These are phyloP conservation scores for Chaetomium tenue DNA, from an alignment of 495 filamentous ascomycete species.

Conservation along the genomic window DNA sequence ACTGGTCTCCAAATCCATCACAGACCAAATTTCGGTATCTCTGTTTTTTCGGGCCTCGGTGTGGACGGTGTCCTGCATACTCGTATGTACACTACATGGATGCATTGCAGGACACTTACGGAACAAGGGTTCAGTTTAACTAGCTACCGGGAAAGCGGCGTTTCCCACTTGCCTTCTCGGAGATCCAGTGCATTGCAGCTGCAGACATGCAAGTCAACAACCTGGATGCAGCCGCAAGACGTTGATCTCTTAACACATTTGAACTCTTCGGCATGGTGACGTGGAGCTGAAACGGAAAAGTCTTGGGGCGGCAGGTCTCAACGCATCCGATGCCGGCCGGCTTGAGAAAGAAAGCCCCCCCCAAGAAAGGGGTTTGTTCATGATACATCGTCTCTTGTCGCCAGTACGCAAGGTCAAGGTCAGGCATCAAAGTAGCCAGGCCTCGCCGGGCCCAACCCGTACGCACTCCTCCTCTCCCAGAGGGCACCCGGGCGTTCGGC, in stretches of 20 bases:
- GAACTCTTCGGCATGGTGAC: neutral
- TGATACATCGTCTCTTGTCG: neutral
- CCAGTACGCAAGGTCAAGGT: constrained; percentile 12
- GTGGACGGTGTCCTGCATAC: too few species aligned
- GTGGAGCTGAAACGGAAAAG: neutral
- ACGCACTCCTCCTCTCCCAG: neutral
- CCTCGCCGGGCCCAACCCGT: constrained; percentile 14
- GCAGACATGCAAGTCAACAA: constrained; percentile 6
- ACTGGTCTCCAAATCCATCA: too few species aligned
- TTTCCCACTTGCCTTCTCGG: neutral
- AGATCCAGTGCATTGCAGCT: neutral
- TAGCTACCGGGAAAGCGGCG: neutral
- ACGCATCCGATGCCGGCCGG: neutral
- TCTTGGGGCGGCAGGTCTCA: neutral
- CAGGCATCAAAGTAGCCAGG: constrained; percentile 1
- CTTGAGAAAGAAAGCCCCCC: neutral
- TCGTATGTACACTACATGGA: too few species aligned
- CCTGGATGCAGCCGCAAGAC: neutral
- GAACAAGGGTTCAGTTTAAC: neutral
- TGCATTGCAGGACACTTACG: too few species aligned
- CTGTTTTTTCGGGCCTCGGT: too few species aligned
- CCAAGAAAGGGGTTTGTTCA: neutral
- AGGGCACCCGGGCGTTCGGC: neutral
- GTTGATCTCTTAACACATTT: neutral
- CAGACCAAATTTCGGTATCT: too few species aligned